phyloP scores from a whole-genome alignment of 2,329 filamentous ascomycete genomes.

The Diaporthe helianthi region DNA sequence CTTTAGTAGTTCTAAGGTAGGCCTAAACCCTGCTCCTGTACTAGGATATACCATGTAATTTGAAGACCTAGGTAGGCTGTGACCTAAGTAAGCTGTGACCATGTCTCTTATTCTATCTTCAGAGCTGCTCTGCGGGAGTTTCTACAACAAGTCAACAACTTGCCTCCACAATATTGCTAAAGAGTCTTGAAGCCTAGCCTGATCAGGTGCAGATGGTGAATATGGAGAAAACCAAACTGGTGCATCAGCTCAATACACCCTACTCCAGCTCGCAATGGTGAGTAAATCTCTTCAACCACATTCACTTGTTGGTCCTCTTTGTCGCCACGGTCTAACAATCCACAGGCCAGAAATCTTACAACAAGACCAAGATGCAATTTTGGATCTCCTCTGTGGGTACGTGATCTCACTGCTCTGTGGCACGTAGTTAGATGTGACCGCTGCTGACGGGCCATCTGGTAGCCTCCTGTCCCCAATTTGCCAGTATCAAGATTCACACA shows the following conservation, averaged over 20 bases:
- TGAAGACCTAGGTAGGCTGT: too few relatives aligned
- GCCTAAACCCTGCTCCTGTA: constrained; percentile 23
- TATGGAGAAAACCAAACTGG: constrained; percentile 64
- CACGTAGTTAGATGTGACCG: constrained; percentile 25
- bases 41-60: too few relatives aligned
- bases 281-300: constrained; percentile 32
- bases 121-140: not conserved
- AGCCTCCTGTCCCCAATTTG: constrained; percentile 72
- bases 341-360: constrained; percentile 66
- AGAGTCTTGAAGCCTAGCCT: not conserved
- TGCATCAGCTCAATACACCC: constrained; percentile 71
- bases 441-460: constrained; percentile 4
- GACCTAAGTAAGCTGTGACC: not conserved
- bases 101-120: not conserved
- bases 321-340: not conserved
- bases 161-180: not conserved
- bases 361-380: constrained; percentile 67
- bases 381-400: constrained; percentile 73
- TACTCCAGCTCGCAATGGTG: constrained; percentile 69
- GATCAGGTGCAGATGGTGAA: not conserved
- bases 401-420: constrained; percentile 31
- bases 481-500: constrained; percentile 62
- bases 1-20: not conserved
- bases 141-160: not conserved
- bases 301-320: not conserved